Evolutionary conservation across 495 filamentous ascomycete species (phyloP).

Genomic region (Mycothermus thermophilus): DNA sequence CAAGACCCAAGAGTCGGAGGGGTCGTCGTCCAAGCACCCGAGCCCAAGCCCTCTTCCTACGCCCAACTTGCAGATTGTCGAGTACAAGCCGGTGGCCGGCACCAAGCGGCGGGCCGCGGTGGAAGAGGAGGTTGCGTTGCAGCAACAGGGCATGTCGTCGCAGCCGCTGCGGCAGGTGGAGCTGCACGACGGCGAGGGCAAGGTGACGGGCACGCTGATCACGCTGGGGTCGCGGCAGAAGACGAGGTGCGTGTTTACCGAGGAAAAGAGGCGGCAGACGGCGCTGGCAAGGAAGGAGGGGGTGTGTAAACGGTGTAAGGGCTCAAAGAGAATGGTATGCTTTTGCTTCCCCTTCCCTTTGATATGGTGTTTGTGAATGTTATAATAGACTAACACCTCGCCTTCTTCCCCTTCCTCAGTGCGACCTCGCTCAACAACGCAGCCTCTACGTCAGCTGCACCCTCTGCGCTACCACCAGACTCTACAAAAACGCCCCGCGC

Average conservation of each 20-base stretch:
- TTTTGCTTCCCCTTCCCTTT: too few species aligned
- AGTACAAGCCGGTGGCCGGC: constrained; percentile 7
- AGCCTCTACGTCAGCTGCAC: constrained; percentile 11
- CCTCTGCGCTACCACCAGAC: constrained; percentile 7
- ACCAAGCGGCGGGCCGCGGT: background rate
- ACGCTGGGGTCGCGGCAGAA: constrained; percentile 10
- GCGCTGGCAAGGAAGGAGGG: constrained; percentile 13
- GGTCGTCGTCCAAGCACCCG: background rate
- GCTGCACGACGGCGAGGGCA: constrained; percentile 4
- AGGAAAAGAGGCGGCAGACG: constrained; percentile 13
- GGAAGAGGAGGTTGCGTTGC: too few species aligned
- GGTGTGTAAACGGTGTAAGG: constrained; percentile 15
- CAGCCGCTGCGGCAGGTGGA: constrained; percentile 7
- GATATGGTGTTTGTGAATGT: background rate
- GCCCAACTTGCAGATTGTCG: constrained; percentile 11
- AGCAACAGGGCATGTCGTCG: background rate
- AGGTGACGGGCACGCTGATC: constrained; percentile 11
- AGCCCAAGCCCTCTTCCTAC: too few species aligned
- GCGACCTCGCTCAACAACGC: constrained; percentile 11
- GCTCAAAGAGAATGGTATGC: constrained; percentile 17
- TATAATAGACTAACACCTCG: background rate
- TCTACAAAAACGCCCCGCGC: constrained; percentile 13
- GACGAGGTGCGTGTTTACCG: constrained; percentile 4
- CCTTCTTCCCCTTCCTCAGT: constrained; percentile 9
- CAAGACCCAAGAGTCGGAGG: background rate